Evolutionary conservation across 768 basidiomycete genomes (phyloP).

Genomic region (Krasilnikovozyma curviuscula): DNA sequence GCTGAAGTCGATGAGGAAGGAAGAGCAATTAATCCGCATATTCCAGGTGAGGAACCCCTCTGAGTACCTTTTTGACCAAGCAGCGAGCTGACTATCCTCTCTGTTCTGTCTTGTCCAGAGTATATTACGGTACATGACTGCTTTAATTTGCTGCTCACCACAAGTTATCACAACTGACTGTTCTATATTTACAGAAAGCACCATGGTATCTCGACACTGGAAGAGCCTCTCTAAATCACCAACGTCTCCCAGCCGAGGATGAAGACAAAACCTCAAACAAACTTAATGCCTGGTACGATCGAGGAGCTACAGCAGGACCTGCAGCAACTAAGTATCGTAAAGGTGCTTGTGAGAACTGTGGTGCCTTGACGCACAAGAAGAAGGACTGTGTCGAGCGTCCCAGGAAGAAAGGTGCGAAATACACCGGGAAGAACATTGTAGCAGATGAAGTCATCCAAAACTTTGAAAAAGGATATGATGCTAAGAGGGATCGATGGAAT

Average conservation of each 20-base stretch:
- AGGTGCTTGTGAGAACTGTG: conserved; percentile 98
- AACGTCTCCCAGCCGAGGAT: conserved; percentile 54
- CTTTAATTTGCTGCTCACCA: background rate
- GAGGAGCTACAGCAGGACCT: conserved; percentile 63
- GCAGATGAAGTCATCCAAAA: conserved; percentile 81
- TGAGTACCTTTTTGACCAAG: background rate
- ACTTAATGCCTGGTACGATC: conserved; percentile 79
- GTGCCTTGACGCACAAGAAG: conserved; percentile 80
- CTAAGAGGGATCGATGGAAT: conserved; percentile 95
- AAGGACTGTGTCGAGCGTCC: conserved; percentile 91
- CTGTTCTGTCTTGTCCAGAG: background rate
- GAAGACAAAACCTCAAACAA: conserved; percentile 37
- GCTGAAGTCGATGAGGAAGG: conserved; percentile 91
- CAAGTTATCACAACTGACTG: background rate
- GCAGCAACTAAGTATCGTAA: conserved; percentile 93
- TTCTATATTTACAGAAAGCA: conserved; percentile 47
- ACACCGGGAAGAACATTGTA: conserved; percentile 68
- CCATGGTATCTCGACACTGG: conserved; percentile 98
- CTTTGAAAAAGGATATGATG: conserved; percentile 51
- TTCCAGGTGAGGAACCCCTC: conserved; percentile 55
- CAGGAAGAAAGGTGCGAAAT: conserved; percentile 87
- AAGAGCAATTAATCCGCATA: conserved; percentile 91
- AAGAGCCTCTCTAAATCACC: conserved; percentile 80
- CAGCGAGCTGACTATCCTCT: background rate
- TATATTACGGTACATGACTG: background rate